Percentiles rank a stretch among this genome's conserved stretches.
phyloP scores from a whole-genome alignment of 2,329 filamentous ascomycete species.

The Fusarium pseudocircinatum region DNA sequence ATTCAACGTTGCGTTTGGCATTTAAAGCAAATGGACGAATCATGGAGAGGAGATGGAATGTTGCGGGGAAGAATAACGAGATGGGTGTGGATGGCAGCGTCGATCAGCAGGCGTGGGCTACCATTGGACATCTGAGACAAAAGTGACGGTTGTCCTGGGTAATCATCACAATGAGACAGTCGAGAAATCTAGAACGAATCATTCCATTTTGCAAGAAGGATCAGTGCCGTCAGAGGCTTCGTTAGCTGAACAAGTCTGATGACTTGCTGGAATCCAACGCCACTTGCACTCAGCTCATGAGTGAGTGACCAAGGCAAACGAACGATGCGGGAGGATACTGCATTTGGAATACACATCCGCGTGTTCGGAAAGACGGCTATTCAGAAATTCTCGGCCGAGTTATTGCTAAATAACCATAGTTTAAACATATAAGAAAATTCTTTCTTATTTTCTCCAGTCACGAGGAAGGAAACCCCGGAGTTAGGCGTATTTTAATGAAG shows the following conservation, averaged over 20 bases:
- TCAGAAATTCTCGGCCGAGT: constrained; percentile 28
- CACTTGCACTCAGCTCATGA: neutral
- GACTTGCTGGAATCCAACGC: constrained; percentile 27
- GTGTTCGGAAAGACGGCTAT: constrained; percentile 22
- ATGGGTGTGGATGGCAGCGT: constrained; percentile 13
- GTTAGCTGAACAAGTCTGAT: constrained; percentile 2
- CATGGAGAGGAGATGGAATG: neutral
- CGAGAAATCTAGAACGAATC: neutral
- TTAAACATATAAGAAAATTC: neutral
- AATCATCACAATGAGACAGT: neutral
- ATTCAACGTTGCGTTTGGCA: constrained; percentile 25
- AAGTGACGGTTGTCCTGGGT: neutral
- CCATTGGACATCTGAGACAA: constrained; percentile 10
- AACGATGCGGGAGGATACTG: neutral
- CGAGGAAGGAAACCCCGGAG: constrained; percentile 18
- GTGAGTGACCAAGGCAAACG: neutral
- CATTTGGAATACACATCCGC: constrained; percentile 16
- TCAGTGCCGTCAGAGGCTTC: neutral
- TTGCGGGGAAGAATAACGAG: constrained; percentile 10
- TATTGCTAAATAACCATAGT: neutral
- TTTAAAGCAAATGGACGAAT: neutral
- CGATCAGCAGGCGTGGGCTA: constrained; percentile 16
- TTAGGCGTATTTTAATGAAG: constrained; percentile 22
- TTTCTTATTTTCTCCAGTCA: constrained; percentile 3
- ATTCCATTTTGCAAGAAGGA: neutral